Percentiles rank a stretch among this genome's conserved stretches.
These are phyloP conservation scores for Corymbia citriodora DNA, from an alignment of 441 rosid genomes.

Conservation along the genomic window DNA sequence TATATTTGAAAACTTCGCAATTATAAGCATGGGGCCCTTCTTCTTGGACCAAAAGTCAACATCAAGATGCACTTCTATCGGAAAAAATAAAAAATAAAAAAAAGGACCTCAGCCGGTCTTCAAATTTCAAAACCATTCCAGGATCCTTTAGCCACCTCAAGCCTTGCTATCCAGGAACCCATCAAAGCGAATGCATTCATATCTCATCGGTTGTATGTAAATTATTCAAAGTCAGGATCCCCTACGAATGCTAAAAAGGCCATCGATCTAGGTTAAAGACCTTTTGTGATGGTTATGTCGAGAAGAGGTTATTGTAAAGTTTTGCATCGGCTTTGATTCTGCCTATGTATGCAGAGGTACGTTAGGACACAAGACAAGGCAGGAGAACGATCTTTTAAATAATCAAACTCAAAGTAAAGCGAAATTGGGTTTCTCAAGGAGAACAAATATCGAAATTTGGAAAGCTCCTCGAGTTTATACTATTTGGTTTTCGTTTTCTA, in stretches of 20 bases:
- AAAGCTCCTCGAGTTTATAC: not conserved
- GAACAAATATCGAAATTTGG: not conserved
- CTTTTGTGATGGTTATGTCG: too few species aligned
- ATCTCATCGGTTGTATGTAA: not conserved
- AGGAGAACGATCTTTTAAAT: not conserved
- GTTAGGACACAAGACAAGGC: not conserved
- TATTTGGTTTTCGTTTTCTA: not conserved
- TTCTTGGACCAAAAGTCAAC: not conserved
- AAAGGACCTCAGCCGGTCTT: not conserved
- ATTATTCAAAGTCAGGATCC: fast-evolving
- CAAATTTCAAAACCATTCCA: not conserved
- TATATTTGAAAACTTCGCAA: not conserved
- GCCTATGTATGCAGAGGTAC: not conserved
- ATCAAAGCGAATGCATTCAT: not conserved
- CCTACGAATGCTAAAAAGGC: fast-evolving
- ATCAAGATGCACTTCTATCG: not conserved
- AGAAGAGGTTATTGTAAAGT: not conserved
- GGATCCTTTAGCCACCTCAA: not conserved
- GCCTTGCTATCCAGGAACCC: not conserved
- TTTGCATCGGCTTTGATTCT: fast-evolving
- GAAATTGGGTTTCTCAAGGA: not conserved
- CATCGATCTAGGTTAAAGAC: too few species aligned
- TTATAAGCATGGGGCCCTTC: not conserved
- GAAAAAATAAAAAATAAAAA: fast-evolving
- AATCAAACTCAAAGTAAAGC: not conserved